These are phyloP conservation scores for Nitzschia inconspicua DNA, from an alignment of 108 stramenopile genomes.

Conservation along the genomic window DNA sequence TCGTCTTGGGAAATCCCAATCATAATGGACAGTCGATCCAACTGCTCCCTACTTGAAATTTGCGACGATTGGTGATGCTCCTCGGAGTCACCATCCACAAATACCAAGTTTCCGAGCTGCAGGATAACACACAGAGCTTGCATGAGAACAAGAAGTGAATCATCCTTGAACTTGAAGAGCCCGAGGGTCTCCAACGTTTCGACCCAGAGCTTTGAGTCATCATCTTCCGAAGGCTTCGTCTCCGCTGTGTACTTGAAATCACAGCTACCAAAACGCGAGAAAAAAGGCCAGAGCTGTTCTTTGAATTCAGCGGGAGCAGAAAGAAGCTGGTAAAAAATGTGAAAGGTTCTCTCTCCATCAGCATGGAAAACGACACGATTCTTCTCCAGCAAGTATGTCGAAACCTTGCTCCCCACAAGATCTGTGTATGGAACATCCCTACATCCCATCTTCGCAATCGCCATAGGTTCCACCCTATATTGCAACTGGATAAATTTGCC, in stretches of 20 bases:
- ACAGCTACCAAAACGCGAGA: conserved; percentile 7
- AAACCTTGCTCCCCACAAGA: conserved; percentile 51
- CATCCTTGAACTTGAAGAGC: conserved; percentile 48
- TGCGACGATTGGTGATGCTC: conserved; percentile 38
- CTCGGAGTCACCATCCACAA: conserved; percentile 33
- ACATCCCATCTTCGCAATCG: conserved; percentile 22
- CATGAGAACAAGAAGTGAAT: conserved; percentile 42
- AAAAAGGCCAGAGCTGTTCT: conserved; percentile 32
- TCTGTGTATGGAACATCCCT: conserved; percentile 30
- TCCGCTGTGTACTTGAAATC: conserved; percentile 45
- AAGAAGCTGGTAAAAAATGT: conserved; percentile 90
- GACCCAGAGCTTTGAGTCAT: conserved; percentile 44
- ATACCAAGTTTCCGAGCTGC: conserved; percentile 79
- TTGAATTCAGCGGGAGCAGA: conserved; percentile 44
- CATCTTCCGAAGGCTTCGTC: conserved; percentile 46
- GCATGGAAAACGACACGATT: conserved; percentile 81
- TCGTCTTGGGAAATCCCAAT: conserved; percentile 61
- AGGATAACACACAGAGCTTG: conserved; percentile 73
- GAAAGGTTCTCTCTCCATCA: conserved; percentile 89
- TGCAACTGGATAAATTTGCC: conserved; percentile 84
- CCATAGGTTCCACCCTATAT: conserved; percentile 53
- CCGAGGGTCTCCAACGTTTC: conserved; percentile 61
- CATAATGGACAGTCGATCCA: conserved; percentile 52
- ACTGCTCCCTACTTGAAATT: conserved; percentile 41
- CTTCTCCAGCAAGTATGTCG: conserved; percentile 92